Evolutionary conservation across 768 basidiomycete species (phyloP), one percentile per base, ranked within the genome.

Genomic region (Tricholoma furcatifolium): DNA sequence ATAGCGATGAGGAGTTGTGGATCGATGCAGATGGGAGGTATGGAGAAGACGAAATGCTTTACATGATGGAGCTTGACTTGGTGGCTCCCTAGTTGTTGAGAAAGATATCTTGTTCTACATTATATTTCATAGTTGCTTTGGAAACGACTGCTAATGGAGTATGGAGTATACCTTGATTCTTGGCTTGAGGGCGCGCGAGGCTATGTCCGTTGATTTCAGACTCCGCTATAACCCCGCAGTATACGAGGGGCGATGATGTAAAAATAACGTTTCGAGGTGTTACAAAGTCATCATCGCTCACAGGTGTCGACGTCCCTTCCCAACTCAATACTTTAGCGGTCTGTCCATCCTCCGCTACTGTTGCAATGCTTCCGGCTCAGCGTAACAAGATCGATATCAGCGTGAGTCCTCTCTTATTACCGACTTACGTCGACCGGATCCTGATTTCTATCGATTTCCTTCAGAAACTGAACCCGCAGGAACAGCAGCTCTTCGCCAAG

Each of bases 331-430:
- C 57, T 57, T 56, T 53, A 60, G 60, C 64, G 63, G 55, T 56
- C 55, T 61, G 58, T 59, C 63, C 65, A 58, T 64, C 64, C 58
- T 53, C 58, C 60, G 50, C 59, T 58, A 53, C 53, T 53, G 60
- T 53, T 60, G 61, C 60, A 60, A 92, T 93, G 88, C 81, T 84
- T 49, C 88, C 91, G 44, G 76, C 78, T 54, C 82, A 80, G 72
- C 87, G 87, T 70, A 93, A 95, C 74, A 96, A 97, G 80, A 79
- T 96, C 73, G 95, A 97, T 76, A 80, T 96, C 72, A 92, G 87
- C 73, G 94, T 95, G 65, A 66, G 90, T 72, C 53, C 45, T 18
- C 36, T 21, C 24, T 38, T 9, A 46, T 41, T 20, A 34, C 21
- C 31, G 44, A 9, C 12, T 50, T 23, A 52, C 47, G 12, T 51